Conservation (phyloP, 805 yeast genomes). For the Spathaspora sp. region DNA sequence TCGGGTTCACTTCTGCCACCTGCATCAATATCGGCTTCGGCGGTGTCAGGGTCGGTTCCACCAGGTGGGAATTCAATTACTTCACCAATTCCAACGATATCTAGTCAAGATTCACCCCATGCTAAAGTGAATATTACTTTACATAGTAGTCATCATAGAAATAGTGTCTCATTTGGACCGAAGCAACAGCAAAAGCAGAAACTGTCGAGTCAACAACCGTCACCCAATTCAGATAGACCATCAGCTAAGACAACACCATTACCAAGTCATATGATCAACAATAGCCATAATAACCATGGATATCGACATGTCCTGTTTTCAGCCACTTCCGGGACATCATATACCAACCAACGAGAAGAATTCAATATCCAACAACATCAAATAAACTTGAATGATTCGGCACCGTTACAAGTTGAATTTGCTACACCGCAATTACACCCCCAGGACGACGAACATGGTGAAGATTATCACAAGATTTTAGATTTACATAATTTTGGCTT, state of each 20-base stretch:
- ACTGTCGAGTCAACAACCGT: constrained; percentile 3
- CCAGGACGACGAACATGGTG: constrained; percentile 3
- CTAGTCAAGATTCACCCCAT: constrained; percentile 24
- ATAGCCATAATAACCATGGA: constrained; percentile 1
- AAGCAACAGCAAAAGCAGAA: background rate
- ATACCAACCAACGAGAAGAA: constrained; percentile 50
- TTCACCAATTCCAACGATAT: constrained; percentile 22
- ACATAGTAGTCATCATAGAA: constrained; percentile 7
- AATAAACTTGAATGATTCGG: constrained; percentile 22
- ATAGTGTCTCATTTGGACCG: constrained; percentile 7
- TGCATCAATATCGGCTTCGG: no score
- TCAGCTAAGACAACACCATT: background rate
- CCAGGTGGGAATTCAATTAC: background rate
- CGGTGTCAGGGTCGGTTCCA: constrained; percentile 12
- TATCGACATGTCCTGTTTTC: constrained; percentile 58
- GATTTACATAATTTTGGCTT: constrained; percentile 7
- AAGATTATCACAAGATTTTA: constrained; percentile 4
- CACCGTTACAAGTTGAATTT: constrained; percentile 72
- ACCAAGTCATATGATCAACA: background rate
- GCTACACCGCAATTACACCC: constrained; percentile 67
- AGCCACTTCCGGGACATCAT: constrained; percentile 59
- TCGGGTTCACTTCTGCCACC: constrained; percentile 1
- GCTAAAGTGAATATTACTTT: constrained; percentile 3
- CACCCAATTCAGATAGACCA: constrained; percentile 5
- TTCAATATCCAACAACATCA: constrained; percentile 27